Percentiles rank a stretch among this genome's conserved stretches.
phyloP scores from a whole-genome alignment of 108 stramenopile species.

The Aurantiochytrium sp. region DNA sequence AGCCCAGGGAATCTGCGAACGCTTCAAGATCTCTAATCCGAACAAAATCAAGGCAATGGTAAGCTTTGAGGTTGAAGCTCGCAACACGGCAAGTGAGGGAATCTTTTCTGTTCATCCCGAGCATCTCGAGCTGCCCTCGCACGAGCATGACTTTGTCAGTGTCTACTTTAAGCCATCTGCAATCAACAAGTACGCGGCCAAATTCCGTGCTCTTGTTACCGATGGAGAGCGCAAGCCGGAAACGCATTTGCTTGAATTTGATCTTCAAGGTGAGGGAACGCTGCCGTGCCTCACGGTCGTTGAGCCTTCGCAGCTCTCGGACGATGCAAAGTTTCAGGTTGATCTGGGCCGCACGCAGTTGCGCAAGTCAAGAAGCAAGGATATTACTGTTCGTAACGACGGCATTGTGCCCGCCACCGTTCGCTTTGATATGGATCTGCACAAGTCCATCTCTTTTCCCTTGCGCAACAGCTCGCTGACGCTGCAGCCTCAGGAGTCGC shows the following conservation, averaged over 20 bases:
- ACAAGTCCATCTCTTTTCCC: neutral
- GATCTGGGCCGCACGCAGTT: conserved; percentile 34
- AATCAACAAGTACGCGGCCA: conserved; percentile 41
- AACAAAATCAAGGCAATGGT: conserved; percentile 48
- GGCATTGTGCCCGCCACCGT: conserved; percentile 48
- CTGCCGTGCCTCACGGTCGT: conserved; percentile 51
- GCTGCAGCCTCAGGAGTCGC: neutral
- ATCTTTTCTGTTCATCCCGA: conserved; percentile 47
- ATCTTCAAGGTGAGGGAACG: conserved; percentile 44
- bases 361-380: conserved; percentile 13
- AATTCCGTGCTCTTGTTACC: conserved; percentile 40
- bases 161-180: conserved; percentile 52
- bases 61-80: conserved; percentile 23
- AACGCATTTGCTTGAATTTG: conserved; percentile 30
- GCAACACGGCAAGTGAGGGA: neutral
- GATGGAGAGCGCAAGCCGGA: conserved; percentile 4
- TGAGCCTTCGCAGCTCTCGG: conserved; percentile 24
- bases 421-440: conserved; percentile 35
- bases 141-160: conserved; percentile 54
- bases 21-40: conserved; percentile 52
- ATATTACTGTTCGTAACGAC: conserved; percentile 45
- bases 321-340: conserved; percentile 26
- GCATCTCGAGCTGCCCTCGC: conserved; percentile 47
- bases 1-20: conserved; percentile 34
- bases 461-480: neutral